Evolutionary conservation across 345 rosid genomes (phyloP).

Genomic region (Kernera saxatilis): DNA sequence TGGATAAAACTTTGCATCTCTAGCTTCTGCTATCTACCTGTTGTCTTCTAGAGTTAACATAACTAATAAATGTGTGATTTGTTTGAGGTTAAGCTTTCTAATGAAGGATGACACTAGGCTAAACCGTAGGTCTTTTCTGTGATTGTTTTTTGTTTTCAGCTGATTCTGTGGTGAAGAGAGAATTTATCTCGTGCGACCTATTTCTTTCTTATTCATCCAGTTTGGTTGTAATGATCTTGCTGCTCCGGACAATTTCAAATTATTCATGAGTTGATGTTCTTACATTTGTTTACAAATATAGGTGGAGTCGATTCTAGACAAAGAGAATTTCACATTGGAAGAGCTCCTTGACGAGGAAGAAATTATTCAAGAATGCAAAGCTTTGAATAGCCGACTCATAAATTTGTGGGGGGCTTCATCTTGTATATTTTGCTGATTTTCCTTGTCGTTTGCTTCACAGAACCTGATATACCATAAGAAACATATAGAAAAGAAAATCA

Average conservation of each 20-base stretch:
- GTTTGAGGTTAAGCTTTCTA: neutral
- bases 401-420: constrained; percentile 48
- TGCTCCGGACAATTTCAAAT: neutral
- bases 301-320: constrained; percentile 92
- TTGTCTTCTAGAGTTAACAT: neutral
- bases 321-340: constrained; percentile 78
- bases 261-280: neutral
- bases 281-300: constrained; percentile 9
- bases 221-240: neutral
- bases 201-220: neutral
- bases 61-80: neutral
- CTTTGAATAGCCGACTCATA: constrained; percentile 83
- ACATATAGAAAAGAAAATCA: neutral
- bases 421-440: neutral
- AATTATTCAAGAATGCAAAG: constrained; percentile 98
- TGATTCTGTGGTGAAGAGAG: too few species aligned
- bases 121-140: too few species aligned
- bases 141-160: too few species aligned
- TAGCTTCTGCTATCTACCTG: neutral
- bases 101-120: too few species aligned
- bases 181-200: too few species aligned
- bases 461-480: neutral
- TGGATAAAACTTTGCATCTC: neutral
- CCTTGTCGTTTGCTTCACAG: neutral
- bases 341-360: constrained; percentile 99